A percentile compares a stretch with the other conserved stretches of the same genome.
These are phyloP conservation scores for Tylopilus orsonianus DNA, from an alignment of 1,284 basidiomycete species.

Conservation along the genomic window DNA sequence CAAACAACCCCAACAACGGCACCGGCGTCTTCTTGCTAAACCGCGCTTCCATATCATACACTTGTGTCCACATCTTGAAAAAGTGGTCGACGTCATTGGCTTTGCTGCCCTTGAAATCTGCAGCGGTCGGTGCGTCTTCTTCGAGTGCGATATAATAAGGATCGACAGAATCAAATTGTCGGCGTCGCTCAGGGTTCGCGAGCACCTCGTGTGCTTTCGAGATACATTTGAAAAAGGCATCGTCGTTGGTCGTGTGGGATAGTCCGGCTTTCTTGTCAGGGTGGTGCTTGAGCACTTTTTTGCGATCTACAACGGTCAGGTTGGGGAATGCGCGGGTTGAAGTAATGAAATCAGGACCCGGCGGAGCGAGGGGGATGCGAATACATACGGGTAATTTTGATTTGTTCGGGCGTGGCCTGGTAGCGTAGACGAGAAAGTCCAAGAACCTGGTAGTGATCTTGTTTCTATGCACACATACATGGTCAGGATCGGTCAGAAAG, in stretches of 20 bases:
- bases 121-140: slow-evolving; percentile 72
- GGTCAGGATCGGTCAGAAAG: slow-evolving; percentile 10
- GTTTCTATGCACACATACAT: slow-evolving; percentile 59
- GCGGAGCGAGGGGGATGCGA: slow-evolving; percentile 7
- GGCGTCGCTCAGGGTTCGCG: slow-evolving; percentile 82
- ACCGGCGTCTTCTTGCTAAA: slow-evolving; percentile 92
- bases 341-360: slow-evolving; percentile 11
- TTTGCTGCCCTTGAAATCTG: slow-evolving; percentile 57
- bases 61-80: slow-evolving; percentile 64
- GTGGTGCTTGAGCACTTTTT: slow-evolving; percentile 99
- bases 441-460: slow-evolving; percentile 97
- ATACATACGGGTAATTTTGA: slow-evolving; percentile 91
- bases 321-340: slow-evolving; percentile 1
- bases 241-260: slow-evolving; percentile 82
- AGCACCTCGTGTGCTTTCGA: slow-evolving; percentile 95
- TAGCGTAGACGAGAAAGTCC: slow-evolving; percentile 91
- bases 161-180: slow-evolving; percentile 97
- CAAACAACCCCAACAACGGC: slow-evolving; percentile 72
- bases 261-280: slow-evolving; percentile 95
- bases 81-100: slow-evolving; percentile 54
- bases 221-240: slow-evolving; percentile 99
- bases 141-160: slow-evolving; percentile 73
- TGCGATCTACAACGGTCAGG: slow-evolving; percentile 67
- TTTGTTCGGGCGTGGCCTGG: slow-evolving; percentile 88
- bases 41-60: slow-evolving; percentile 89